Evolutionary conservation across 352 stramenopile species (phyloP).

Genomic region (Thraustochytrium striatum): DNA sequence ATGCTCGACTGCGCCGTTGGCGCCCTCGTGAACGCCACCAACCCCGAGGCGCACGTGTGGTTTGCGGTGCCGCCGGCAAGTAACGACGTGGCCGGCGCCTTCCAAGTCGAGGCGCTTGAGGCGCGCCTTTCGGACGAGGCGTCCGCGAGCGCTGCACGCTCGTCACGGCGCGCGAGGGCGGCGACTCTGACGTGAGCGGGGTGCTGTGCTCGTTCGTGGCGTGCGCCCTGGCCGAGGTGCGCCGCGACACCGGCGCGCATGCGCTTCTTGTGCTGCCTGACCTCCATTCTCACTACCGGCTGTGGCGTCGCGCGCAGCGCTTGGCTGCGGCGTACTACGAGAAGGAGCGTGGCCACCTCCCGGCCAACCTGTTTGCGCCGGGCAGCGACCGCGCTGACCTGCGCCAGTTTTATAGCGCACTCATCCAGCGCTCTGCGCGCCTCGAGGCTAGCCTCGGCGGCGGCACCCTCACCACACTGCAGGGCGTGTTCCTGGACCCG

Average conservation of each 20-base stretch:
- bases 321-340: slow-evolving; percentile 9
- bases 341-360: not conserved
- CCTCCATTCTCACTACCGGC: slow-evolving; percentile 9
- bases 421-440: slow-evolving; percentile 26
- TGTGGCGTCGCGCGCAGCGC: not conserved
- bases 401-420: slow-evolving; percentile 28
- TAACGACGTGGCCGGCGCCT: not conserved
- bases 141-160: not conserved
- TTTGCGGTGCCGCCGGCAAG: not conserved
- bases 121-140: not conserved
- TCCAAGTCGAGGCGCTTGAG: not conserved
- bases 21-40: not conserved
- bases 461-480: slow-evolving; percentile 15
- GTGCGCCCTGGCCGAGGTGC: slow-evolving; percentile 27
- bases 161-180: not conserved
- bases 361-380: slow-evolving; percentile 6
- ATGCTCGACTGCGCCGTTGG: slow-evolving; percentile 19
- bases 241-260: not conserved
- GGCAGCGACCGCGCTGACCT: slow-evolving; percentile 27
- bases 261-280: slow-evolving; percentile 31
- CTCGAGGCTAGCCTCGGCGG: not conserved
- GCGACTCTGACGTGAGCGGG: slow-evolving; percentile 1
- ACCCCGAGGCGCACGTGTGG: slow-evolving; percentile 17
- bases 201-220: slow-evolving; percentile 10
- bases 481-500: slow-evolving; percentile 30